phyloP scores from a whole-genome alignment of 331 rosid genomes.

The Quercus lobata region DNA sequence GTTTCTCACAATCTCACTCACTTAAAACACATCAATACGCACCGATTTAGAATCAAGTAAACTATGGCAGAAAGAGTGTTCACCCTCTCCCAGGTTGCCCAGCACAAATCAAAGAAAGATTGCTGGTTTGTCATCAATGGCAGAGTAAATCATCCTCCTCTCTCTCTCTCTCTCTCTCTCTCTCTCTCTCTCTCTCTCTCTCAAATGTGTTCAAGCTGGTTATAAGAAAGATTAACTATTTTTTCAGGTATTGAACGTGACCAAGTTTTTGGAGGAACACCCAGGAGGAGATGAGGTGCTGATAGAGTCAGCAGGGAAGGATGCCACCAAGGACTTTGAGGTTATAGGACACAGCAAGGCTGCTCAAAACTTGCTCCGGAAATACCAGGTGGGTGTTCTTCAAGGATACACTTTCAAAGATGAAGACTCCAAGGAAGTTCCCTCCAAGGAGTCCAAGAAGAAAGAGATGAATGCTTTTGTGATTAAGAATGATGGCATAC shows the following conservation, averaged over 20 bases:
- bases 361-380: slow-evolving; percentile 36
- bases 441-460: slow-evolving; percentile 25
- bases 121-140: slow-evolving; percentile 59
- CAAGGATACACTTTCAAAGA: slow-evolving; percentile 39
- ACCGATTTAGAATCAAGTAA: neutral
- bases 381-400: slow-evolving; percentile 54
- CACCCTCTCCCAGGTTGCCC: slow-evolving; percentile 55
- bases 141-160: slow-evolving; percentile 32
- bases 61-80: slow-evolving; percentile 40
- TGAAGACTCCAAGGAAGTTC: slow-evolving; percentile 19
- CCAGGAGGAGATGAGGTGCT: slow-evolving; percentile 81
- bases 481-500: slow-evolving; percentile 25
- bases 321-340: slow-evolving; percentile 63
- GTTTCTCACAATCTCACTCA: neutral
- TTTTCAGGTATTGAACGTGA: slow-evolving; percentile 60
- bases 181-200: neutral
- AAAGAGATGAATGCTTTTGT: slow-evolving; percentile 59
- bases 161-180: neutral
- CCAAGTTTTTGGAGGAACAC: slow-evolving; percentile 61
- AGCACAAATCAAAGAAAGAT: slow-evolving; percentile 50
- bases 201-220: neutral
- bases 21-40: neutral
- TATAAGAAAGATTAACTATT: neutral
- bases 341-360: slow-evolving; percentile 60
- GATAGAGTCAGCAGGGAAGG: slow-evolving; percentile 58